Base-by-base conservation (phyloP, 805 yeast genomes). In the Starmerella geochares region DNA sequence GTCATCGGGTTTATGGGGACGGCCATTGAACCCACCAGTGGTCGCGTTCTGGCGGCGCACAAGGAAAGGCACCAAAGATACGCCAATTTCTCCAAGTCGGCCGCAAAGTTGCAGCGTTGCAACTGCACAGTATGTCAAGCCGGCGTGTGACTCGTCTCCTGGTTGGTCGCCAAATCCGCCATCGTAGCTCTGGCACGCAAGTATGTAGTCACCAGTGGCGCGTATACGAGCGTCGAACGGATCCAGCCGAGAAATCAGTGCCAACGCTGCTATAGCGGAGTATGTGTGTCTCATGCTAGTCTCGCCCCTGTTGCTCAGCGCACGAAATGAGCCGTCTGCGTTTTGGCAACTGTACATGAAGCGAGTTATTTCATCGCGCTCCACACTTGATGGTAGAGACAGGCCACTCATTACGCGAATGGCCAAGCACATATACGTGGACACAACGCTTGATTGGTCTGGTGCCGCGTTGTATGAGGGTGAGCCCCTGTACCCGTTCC, bases 91-190 rank as follows among this genome's bases (percentile, higher is more conserved):
- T 28, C 29, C 24, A 2, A 32, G 23, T 0, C 16, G 11, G 21
- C 61, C 68, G 4, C 72, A 58, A 37, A 84, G 56, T 29, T 63
- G 60, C 50, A 86, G 68, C 1, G 83, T 64, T 0, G 83, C 82
- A 21, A 88, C 58, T 0, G 84, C 95, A 66, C 96, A 88, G 60
- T 78, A 90, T 0, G 95, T 83, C 52, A 83, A 72, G 0, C 97
- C 98, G 7, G 86, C 80, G 66, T 90, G 96, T 2, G 87, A 71
- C 63, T 90, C 98, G 13, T 33, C 62, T 60, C 3, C 14, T 3
- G 67, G 64, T 7, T 53, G 40, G 21, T 75, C 73, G 4, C 88
- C 83, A 41, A 85, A 65, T 0, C 95, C 96, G 1, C 96, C 96
- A 58, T 75, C 79, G 56, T 65, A 72, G 8, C 53, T 48, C 28